Percentiles rank a stretch among this genome's conserved stretches.
phyloP scores from a whole-genome alignment of 768 basidiomycete species.

The Trichaptum fuscoviolaceum region DNA sequence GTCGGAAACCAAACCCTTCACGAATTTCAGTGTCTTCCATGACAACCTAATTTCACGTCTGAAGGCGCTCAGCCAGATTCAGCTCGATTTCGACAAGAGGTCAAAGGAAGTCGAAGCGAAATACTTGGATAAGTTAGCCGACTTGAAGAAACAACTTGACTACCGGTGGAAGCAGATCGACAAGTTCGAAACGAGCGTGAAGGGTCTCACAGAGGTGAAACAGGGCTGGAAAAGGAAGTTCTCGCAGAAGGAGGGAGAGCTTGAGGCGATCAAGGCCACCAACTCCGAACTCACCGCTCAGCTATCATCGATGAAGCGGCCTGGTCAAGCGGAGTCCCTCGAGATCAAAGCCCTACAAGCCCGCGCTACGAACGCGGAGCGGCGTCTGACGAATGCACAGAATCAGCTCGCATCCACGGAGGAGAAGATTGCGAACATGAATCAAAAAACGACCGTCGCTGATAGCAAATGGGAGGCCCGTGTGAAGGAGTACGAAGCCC shows the following conservation, averaged over 20 bases:
- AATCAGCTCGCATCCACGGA: slow-evolving; percentile 83
- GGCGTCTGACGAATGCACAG: slow-evolving; percentile 76
- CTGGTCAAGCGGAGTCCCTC: slow-evolving; percentile 53
- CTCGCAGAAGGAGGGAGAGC: slow-evolving; percentile 79
- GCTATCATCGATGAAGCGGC: slow-evolving; percentile 55
- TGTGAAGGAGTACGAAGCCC: slow-evolving; percentile 87
- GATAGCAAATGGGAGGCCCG: slow-evolving; percentile 92
- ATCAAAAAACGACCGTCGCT: slow-evolving; percentile 62
- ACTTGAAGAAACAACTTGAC: slow-evolving; percentile 85
- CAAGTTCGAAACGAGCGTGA: slow-evolving; percentile 83
- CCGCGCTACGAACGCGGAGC: slow-evolving; percentile 80
- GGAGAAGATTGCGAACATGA: slow-evolving; percentile 73
- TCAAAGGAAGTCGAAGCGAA: slow-evolving; percentile 71
- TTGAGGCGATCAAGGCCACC: slow-evolving; percentile 80
- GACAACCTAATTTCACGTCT: slow-evolving; percentile 89
- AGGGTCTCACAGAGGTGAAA: slow-evolving; percentile 77
- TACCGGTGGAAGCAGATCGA: slow-evolving; percentile 88
- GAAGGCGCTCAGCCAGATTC: slow-evolving; percentile 78
- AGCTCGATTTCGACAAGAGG: slow-evolving; percentile 81
- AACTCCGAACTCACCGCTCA: slow-evolving; percentile 73
- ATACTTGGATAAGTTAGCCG: slow-evolving; percentile 66
- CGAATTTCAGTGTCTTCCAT: slow-evolving; percentile 91
- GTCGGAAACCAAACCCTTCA: slow-evolving; percentile 87
- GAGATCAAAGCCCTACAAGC: slow-evolving; percentile 67
- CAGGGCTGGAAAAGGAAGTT: slow-evolving; percentile 79